Percentiles rank a stretch among this genome's conserved stretches.
Evolutionary conservation across 495 filamentous ascomycete species (phyloP).

Genomic region (Margaritispora aquatica): DNA sequence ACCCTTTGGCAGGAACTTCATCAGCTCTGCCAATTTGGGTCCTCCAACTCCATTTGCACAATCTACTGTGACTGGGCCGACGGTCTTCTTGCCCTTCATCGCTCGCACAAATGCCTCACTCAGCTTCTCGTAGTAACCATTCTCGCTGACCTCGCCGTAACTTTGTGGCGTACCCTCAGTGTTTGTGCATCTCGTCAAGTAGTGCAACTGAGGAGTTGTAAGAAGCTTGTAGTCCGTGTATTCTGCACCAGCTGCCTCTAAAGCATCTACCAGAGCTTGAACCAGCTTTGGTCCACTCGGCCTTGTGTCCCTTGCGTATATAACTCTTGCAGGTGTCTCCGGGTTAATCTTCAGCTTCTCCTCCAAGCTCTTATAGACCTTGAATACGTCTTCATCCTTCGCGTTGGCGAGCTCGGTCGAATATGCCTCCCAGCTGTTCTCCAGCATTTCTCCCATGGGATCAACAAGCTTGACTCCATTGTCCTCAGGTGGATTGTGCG

Average conservation of each 20-base stretch:
- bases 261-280: conserved; percentile 64
- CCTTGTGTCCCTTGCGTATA: conserved; percentile 89
- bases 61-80: conserved; percentile 74
- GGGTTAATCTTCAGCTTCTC: conserved; percentile 68
- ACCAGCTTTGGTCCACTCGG: conserved; percentile 83
- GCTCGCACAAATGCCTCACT: conserved; percentile 71
- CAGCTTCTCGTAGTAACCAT: conserved; percentile 93
- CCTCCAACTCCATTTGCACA: conserved; percentile 97
- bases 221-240: conserved; percentile 77
- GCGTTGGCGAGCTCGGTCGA: conserved; percentile 86
- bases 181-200: conserved; percentile 90
- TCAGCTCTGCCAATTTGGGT: conserved; percentile 78
- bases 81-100: conserved; percentile 64
- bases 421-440: conserved; percentile 86
- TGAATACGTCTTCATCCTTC: conserved; percentile 62
- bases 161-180: conserved; percentile 73
- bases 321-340: conserved; percentile 64
- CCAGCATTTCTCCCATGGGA: conserved; percentile 96
- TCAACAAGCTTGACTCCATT: conserved; percentile 99
- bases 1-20: conserved; percentile 72
- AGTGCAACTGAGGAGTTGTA: conserved; percentile 95
- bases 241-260: conserved; percentile 67
- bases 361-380: conserved; percentile 68
- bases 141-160: conserved; percentile 83
- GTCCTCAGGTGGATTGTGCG: conserved; percentile 93